These are phyloP conservation scores for Rhizophagus sp. DNA, from an alignment of 192 early-diverging fungal species.

Conservation along the genomic window DNA sequence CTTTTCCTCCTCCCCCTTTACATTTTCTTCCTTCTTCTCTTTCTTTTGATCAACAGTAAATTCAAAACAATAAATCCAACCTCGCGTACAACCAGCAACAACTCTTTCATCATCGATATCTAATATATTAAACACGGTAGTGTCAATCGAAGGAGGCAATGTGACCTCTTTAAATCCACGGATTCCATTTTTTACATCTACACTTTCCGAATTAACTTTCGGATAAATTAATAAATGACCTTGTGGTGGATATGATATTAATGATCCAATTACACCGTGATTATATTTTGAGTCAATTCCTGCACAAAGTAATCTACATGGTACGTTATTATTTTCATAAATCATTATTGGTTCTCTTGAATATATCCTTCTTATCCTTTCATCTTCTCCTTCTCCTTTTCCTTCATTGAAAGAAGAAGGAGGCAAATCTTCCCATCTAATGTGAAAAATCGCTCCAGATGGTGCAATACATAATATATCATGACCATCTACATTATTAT, in stretches of 20 bases:
- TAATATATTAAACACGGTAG: background rate
- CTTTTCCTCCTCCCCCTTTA: too few species aligned
- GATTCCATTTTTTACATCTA: background rate
- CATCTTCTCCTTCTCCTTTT: background rate
- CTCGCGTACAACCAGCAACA: conserved; percentile 14
- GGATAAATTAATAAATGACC: conserved; percentile 5
- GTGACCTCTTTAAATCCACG: background rate
- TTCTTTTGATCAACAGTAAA: background rate
- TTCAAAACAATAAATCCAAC: conserved; percentile 14
- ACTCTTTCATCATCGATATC: conserved; percentile 12
- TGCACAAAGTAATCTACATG: background rate
- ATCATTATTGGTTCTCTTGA: conserved; percentile 3
- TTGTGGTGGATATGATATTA: background rate
- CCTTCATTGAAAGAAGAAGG: background rate
- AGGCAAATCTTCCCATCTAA: background rate
- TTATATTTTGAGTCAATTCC: conserved; percentile 6
- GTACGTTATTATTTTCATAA: background rate
- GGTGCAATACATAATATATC: conserved; percentile 15
- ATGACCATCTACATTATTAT: background rate
- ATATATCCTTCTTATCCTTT: background rate
- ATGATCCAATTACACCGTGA: conserved; percentile 14
- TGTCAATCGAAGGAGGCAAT: too few species aligned
- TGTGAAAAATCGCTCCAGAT: background rate
- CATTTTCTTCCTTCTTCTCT: background rate
- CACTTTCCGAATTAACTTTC: background rate